A percentile compares a stretch with the other conserved stretches of the same genome.
Conservation (phyloP, 192 early-diverging fungal species). For the Fimicolochytrium jonesii region DNA sequence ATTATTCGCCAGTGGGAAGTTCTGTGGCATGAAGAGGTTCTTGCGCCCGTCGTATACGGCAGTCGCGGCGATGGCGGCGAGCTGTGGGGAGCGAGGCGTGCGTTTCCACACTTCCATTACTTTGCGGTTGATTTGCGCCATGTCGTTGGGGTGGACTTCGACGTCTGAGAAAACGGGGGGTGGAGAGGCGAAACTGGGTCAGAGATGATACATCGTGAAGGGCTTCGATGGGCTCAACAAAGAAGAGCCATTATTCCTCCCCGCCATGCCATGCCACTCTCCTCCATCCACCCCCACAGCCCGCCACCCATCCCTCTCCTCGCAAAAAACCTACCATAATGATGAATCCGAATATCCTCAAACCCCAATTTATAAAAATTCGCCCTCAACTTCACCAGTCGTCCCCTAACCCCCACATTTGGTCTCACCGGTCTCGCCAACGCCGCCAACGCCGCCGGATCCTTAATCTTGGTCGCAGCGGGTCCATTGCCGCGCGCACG, state of each 20-base stretch:
- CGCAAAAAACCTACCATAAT: constrained; percentile 10
- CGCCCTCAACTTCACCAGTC: background rate
- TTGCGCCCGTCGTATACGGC: constrained; percentile 13
- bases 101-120: constrained; percentile 16
- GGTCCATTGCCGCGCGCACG: no score
- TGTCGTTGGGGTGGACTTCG: constrained; percentile 4
- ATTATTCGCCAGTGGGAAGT: background rate
- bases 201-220: background rate
- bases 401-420: background rate
- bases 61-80: background rate
- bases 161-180: background rate
- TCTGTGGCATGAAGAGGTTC: constrained; percentile 5
- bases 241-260: no score
- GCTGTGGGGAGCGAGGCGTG: background rate
- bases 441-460: background rate
- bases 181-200: background rate
- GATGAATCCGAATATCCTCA: constrained; percentile 7
- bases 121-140: constrained; percentile 2
- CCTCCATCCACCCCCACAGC: no score
- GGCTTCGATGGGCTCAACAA: background rate
- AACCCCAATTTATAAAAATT: constrained; percentile 8
- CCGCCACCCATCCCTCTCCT: no score
- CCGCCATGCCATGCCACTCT: no score
- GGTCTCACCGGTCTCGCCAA: constrained; percentile 4
- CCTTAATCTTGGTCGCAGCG: background rate